These are phyloP conservation scores for Schizothecium vesticola DNA, from an alignment of 495 filamentous ascomycete species.

Conservation along the genomic window DNA sequence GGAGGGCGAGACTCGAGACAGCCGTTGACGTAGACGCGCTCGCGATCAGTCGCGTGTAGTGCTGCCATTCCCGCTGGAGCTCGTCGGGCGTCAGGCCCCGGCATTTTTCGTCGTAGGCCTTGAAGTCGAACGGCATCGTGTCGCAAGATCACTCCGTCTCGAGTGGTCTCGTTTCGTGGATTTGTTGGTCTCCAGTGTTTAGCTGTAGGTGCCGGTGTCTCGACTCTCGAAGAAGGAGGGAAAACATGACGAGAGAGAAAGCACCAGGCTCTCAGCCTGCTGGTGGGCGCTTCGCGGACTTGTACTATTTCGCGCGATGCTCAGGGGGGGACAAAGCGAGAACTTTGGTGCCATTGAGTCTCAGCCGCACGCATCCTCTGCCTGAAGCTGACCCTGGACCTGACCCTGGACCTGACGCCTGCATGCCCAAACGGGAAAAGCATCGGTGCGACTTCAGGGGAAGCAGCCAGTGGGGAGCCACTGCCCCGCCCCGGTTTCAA, in stretches of 20 bases:
- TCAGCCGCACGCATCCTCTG: neutral
- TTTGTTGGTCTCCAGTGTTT: too few species aligned
- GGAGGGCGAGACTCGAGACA: constrained; percentile 23
- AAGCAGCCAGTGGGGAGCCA: neutral
- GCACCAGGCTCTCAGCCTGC: neutral
- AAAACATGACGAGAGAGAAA: neutral
- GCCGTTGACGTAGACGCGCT: constrained; percentile 29
- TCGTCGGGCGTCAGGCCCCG: constrained; percentile 19
- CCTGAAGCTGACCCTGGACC: neutral
- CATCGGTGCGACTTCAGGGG: neutral
- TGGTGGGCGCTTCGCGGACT: neutral
- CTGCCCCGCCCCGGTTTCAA: neutral
- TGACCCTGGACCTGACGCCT: neutral
- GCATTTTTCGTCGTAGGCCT: constrained; percentile 26
- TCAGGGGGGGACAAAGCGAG: neutral
- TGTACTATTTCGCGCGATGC: neutral
- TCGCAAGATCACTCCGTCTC: neutral
- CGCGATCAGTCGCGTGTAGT: constrained; percentile 28
- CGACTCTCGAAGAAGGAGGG: neutral
- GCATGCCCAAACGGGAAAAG: neutral
- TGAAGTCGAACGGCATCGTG: constrained; percentile 30
- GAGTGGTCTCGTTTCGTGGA: too few species aligned
- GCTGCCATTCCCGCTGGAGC: constrained; percentile 29
- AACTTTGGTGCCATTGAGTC: neutral
- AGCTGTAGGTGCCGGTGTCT: neutral